Conservation (phyloP, 306 rosid genomes). For the Begonia loranthoides region DNA sequence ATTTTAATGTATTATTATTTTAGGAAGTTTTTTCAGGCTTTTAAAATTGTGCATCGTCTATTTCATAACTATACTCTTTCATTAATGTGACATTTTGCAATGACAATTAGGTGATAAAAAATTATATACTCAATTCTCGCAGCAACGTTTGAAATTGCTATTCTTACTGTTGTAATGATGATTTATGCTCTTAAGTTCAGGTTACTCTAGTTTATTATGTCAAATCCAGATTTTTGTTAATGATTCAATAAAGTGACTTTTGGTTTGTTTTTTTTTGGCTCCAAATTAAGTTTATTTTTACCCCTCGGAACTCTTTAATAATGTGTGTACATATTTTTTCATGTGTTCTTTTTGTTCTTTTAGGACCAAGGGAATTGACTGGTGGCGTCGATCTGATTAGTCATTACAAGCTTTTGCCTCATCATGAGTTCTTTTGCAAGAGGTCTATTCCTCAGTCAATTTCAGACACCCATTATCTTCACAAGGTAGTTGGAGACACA, state of each 20-base stretch:
- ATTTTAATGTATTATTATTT: too few species aligned
- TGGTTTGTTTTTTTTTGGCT: neutral
- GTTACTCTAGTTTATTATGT: neutral
- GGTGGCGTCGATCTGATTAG: slow-evolving; percentile 86
- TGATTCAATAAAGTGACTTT: neutral
- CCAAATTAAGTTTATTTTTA: neutral
- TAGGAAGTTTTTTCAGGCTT: too few species aligned
- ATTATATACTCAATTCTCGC: too few species aligned
- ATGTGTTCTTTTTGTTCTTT: slow-evolving; percentile 20
- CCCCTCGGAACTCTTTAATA: neutral
- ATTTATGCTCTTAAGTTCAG: neutral
- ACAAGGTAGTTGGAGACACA: slow-evolving; percentile 84
- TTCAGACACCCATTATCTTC: slow-evolving; percentile 78
- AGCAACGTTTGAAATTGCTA: too few species aligned
- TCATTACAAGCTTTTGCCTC: slow-evolving; percentile 75
- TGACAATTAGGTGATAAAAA: too few species aligned
- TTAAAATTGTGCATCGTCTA: too few species aligned
- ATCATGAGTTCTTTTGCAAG: slow-evolving; percentile 94
- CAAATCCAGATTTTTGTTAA: neutral
- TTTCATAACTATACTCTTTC: too few species aligned
- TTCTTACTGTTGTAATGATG: neutral
- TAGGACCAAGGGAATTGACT: slow-evolving; percentile 92
- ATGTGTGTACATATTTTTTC: neutral
- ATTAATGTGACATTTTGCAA: too few species aligned
- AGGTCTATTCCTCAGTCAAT: slow-evolving; percentile 73